phyloP scores from a whole-genome alignment of 164 flowering plant genomes.

The Pachysandra terminalis region DNA sequence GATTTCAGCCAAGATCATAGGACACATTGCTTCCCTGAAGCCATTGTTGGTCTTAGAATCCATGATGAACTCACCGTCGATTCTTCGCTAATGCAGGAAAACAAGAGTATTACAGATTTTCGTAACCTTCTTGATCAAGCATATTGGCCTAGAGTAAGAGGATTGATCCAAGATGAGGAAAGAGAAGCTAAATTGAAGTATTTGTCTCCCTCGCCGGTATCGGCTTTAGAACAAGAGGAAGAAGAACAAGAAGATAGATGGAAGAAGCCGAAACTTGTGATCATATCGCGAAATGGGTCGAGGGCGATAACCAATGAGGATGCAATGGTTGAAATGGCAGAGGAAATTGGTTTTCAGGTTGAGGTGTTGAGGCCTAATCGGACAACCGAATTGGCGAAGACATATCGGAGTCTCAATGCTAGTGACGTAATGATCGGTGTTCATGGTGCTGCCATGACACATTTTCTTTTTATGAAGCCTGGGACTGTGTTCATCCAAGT shows the following conservation, averaged over 20 bases:
- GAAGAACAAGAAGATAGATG: background rate
- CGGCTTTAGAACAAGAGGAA: background rate
- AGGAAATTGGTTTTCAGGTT: constrained; percentile 63
- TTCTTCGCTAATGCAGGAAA: constrained; percentile 35
- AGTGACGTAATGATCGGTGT: constrained; percentile 90
- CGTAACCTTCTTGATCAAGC: constrained; percentile 44
- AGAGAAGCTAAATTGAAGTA: constrained; percentile 14
- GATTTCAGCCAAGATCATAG: constrained; percentile 43
- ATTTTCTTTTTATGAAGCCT: constrained; percentile 79
- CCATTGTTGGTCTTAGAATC: constrained; percentile 51
- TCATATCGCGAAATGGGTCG: constrained; percentile 70
- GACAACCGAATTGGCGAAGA: constrained; percentile 70
- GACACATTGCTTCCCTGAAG: constrained; percentile 59
- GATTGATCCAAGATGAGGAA: constrained; percentile 40
- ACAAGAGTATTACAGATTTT: constrained; percentile 48
- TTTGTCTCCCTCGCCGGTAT: background rate
- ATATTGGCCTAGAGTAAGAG: constrained; percentile 45
- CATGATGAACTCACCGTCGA: constrained; percentile 62
- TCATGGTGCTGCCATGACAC: constrained; percentile 98
- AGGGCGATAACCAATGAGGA: constrained; percentile 61
- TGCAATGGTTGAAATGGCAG: constrained; percentile 41
- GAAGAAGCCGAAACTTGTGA: constrained; percentile 47
- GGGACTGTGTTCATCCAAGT: constrained; percentile 74
- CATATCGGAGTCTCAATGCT: constrained; percentile 61
- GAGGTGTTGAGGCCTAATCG: constrained; percentile 55